phyloP scores from a whole-genome alignment of 2,329 filamentous ascomycete species.

The Fusarium sororula region DNA sequence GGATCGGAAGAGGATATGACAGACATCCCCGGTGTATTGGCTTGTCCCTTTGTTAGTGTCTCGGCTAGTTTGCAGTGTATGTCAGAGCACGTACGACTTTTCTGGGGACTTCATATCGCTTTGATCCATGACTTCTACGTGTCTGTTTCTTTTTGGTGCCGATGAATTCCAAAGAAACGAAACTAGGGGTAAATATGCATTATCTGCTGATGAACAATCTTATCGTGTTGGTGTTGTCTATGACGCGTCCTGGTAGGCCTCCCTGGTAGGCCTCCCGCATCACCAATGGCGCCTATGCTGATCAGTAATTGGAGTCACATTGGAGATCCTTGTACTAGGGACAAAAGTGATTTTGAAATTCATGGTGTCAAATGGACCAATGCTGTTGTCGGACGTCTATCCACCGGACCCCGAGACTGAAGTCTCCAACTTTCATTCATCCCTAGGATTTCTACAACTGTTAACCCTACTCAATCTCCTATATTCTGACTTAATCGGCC shows the following conservation, averaged over 20 bases:
- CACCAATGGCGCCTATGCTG: not conserved
- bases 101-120: not conserved
- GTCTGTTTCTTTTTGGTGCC: not conserved
- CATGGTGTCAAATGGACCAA: too few species aligned
- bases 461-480: too few species aligned
- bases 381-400: not conserved
- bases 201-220: not conserved
- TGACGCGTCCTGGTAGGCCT: not conserved
- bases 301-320: too few species aligned
- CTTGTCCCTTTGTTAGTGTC: not conserved
- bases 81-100: not conserved
- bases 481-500: fast-evolving
- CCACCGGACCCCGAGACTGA: not conserved
- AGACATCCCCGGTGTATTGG: not conserved
- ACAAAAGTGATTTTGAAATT: too few species aligned
- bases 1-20: not conserved
- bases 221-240: not conserved
- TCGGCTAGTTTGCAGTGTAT: fast-evolving
- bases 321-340: fast-evolving
- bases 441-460: not conserved
- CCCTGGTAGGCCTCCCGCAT: not conserved
- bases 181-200: fast-evolving
- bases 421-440: not conserved
- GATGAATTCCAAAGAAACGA: not conserved
- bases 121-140: not conserved